phyloP scores from a whole-genome alignment of 2,329 filamentous ascomycete genomes.

The Aspergillus candidus region DNA sequence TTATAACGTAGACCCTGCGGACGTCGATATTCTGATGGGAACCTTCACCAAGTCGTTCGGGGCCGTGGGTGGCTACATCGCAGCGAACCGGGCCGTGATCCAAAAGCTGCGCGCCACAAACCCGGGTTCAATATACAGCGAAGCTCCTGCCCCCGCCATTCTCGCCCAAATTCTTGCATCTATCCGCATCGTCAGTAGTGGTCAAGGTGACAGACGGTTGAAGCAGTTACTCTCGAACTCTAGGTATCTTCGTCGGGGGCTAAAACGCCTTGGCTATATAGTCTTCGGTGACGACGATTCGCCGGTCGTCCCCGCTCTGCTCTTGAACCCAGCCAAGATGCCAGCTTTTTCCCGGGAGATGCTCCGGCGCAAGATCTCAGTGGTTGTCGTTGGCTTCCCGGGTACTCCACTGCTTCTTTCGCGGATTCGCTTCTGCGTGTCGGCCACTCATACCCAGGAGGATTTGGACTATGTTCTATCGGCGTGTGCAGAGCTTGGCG shows the following conservation, averaged over 20 bases:
- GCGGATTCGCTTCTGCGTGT: slow-evolving; percentile 89
- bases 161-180: slow-evolving; percentile 82
- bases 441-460: slow-evolving; percentile 91
- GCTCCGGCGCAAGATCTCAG: slow-evolving; percentile 90
- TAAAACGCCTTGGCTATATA: slow-evolving; percentile 90
- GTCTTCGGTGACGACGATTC: slow-evolving; percentile 94
- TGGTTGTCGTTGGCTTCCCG: slow-evolving; percentile 92
- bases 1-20: slow-evolving; percentile 75
- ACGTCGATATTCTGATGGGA: slow-evolving; percentile 93
- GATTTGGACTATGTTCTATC: slow-evolving; percentile 80
- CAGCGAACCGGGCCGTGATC: slow-evolving; percentile 79
- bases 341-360: slow-evolving; percentile 95
- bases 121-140: slow-evolving; percentile 74
- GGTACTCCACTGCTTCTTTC: slow-evolving; percentile 90
- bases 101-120: slow-evolving; percentile 80
- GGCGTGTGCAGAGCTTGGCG: slow-evolving; percentile 87
- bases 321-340: slow-evolving; percentile 96
- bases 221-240: slow-evolving; percentile 95
- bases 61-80: slow-evolving; percentile 90
- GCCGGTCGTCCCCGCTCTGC: slow-evolving; percentile 83
- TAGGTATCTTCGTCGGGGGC: slow-evolving; percentile 82
- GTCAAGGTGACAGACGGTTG: slow-evolving; percentile 84
- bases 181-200: slow-evolving; percentile 76
- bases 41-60: slow-evolving; percentile 96
- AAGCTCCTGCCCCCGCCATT: slow-evolving; percentile 77